These are phyloP conservation scores for Ustilago tritici DNA, from an alignment of 1,284 basidiomycete genomes.

Conservation along the genomic window DNA sequence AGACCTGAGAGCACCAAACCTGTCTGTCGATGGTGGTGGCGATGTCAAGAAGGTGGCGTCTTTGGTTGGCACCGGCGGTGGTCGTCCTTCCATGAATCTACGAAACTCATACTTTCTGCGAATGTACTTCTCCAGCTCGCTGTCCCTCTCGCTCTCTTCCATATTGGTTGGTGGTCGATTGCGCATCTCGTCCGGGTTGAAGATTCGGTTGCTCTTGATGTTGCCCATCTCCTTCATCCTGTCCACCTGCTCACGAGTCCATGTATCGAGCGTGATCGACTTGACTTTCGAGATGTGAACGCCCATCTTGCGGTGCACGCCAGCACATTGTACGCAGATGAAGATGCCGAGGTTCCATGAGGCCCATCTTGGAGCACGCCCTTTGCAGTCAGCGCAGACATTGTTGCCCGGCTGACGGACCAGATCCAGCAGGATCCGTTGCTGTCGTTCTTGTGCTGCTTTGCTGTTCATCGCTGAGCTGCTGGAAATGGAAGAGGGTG, in stretches of 20 bases:
- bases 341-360: slow-evolving; percentile 76
- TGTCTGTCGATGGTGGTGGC: slow-evolving; percentile 20
- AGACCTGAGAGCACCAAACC: slow-evolving; percentile 12
- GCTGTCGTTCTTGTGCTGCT: slow-evolving; percentile 75
- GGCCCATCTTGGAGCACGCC: slow-evolving; percentile 81
- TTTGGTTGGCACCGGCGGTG: slow-evolving; percentile 59
- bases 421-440: slow-evolving; percentile 77
- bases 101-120: slow-evolving; percentile 74
- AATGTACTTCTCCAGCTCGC: slow-evolving; percentile 85
- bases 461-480: slow-evolving; percentile 55
- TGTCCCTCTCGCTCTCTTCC: slow-evolving; percentile 80
- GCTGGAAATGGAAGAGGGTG: background rate
- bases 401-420: slow-evolving; percentile 81
- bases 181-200: slow-evolving; percentile 80
- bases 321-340: slow-evolving; percentile 80
- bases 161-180: slow-evolving; percentile 83
- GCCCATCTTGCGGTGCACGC: slow-evolving; percentile 87
- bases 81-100: slow-evolving; percentile 54
- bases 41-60: slow-evolving; percentile 50
- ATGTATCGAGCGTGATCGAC: slow-evolving; percentile 83
- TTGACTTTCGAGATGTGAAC: slow-evolving; percentile 76
- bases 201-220: slow-evolving; percentile 78
- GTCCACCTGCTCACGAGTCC: slow-evolving; percentile 85
- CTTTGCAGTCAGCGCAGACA: slow-evolving; percentile 85
- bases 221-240: slow-evolving; percentile 82